phyloP scores from a whole-genome alignment of 2,329 filamentous ascomycete species.

The Talaromyces sp. region DNA sequence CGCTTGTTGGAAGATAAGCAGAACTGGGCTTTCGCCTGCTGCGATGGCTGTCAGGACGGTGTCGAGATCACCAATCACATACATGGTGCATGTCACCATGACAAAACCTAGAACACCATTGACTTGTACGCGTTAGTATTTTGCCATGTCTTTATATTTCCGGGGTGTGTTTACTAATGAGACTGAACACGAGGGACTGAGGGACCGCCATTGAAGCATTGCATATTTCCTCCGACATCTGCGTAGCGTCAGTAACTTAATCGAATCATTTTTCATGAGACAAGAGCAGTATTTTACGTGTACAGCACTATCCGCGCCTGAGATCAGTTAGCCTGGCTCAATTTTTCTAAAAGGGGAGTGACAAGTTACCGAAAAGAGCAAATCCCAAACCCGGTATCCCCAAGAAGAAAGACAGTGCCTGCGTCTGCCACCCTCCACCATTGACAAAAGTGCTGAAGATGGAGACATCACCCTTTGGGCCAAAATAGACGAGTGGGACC shows the following conservation, averaged over 20 bases:
- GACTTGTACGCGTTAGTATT: not conserved
- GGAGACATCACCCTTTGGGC: not conserved
- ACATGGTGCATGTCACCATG: not conserved
- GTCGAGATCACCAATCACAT: not conserved
- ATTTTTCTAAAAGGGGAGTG: no score
- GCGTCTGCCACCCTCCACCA: not conserved
- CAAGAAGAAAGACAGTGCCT: constrained; percentile 2
- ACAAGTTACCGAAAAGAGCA: not conserved
- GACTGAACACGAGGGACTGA: not conserved
- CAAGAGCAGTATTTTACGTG: not conserved
- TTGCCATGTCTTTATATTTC: not conserved
- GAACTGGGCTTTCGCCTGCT: not conserved
- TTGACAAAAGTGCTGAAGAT: not conserved
- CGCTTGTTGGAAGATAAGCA: not conserved
- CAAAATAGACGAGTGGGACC: constrained; percentile 1
- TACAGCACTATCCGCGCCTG: not conserved
- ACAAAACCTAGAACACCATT: not conserved
- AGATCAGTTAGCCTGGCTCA: no score
- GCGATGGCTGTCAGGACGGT: not conserved
- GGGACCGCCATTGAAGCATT: not conserved
- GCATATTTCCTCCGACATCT: not conserved
- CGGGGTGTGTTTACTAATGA: not conserved
- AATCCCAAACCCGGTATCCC: not conserved
- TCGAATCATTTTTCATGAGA: not conserved
- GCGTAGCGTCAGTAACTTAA: not conserved